Evolutionary conservation across 2,329 filamentous ascomycete species (phyloP), one percentile per base, ranked within the genome.

Genomic region (Botrytis porri): DNA sequence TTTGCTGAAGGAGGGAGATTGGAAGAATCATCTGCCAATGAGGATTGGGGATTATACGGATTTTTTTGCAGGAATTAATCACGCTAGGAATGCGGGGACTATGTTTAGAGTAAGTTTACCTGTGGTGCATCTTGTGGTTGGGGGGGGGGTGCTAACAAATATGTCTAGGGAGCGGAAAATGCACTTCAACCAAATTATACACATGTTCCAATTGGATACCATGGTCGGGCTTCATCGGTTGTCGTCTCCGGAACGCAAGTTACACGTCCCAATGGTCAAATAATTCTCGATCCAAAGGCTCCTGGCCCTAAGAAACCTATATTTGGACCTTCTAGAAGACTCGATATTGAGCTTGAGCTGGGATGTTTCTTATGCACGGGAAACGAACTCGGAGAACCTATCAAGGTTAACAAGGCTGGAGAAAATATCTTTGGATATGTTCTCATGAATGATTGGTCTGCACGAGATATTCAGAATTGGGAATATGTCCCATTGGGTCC

Each of bases 381-480:
- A 0, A 94, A 92, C 78, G 81, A 85, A 1, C 84, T 93, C 78
- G 92, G 93, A 10, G 83, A 87, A 71, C 86, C 89, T 0, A 85
- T 96, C 32, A 82, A 84, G 0, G 87, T 95, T 35, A 82, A 90
- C 22, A 71, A 77, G 62, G 93, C 93, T 0, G 89, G 90, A 70
- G 87, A 93, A 29, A 86, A 90, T 78, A 86, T 97, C 41, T 96
- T 96, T 79, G 93, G 93, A 22, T 86, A 93, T 39, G 93, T 96
- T 0, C 82, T 97, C 73, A 88, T 97, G 85, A 97, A 97, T 77
- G 93, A 97, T 82, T 97, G 93, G 93, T 93, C 90, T 71, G 93
- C 93, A 7, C 85, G 93, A 75, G 93, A 96, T 77, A 90, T 96
- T 67, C 93, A 97, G 80, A 87, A 88, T 0, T 96, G 92, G 92